phyloP scores from a whole-genome alignment of 2,329 filamentous ascomycete species.

The Hymenoscyphus fructigenus region DNA sequence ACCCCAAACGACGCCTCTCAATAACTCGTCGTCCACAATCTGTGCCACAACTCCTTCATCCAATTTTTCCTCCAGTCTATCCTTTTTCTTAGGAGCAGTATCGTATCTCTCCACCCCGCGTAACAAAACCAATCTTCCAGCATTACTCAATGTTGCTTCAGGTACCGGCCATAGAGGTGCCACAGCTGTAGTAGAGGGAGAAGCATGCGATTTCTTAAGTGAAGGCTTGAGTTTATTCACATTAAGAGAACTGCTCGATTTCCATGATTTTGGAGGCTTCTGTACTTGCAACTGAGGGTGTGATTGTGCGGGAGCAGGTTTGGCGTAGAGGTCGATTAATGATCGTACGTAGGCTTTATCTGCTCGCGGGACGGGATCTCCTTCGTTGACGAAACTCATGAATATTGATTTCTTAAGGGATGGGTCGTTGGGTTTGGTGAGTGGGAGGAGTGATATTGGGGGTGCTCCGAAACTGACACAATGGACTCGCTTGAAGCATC shows the following conservation, averaged over 20 bases:
- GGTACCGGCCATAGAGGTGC: constrained; percentile 63
- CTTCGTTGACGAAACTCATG: constrained; percentile 79
- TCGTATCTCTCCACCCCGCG: constrained; percentile 48
- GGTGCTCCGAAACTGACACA: constrained; percentile 86
- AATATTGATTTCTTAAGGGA: constrained; percentile 68
- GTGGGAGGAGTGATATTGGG: constrained; percentile 69
- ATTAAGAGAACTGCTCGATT: constrained; percentile 25
- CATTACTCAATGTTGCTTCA: constrained; percentile 64
- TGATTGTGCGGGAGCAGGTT: constrained; percentile 41
- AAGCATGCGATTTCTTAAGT: constrained; percentile 26
- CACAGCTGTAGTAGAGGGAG: constrained; percentile 28
- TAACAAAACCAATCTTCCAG: constrained; percentile 67
- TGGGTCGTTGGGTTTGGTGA: constrained; percentile 55
- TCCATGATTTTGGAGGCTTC: constrained; percentile 13
- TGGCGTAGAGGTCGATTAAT: constrained; percentile 68
- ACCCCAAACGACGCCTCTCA: constrained; percentile 74
- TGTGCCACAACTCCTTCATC: constrained; percentile 66
- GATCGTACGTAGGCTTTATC: constrained; percentile 75
- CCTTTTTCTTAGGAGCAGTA: constrained; percentile 45
- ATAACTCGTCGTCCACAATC: constrained; percentile 63
- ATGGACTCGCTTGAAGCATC: constrained; percentile 75
- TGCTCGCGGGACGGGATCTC: constrained; percentile 75
- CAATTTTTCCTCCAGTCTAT: constrained; percentile 47
- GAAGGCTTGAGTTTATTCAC: constrained; percentile 24
- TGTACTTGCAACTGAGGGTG: constrained; percentile 4